Evolutionary conservation across 495 filamentous ascomycete genomes (phyloP).

Genomic region (Neurospora tetrasperma): DNA sequence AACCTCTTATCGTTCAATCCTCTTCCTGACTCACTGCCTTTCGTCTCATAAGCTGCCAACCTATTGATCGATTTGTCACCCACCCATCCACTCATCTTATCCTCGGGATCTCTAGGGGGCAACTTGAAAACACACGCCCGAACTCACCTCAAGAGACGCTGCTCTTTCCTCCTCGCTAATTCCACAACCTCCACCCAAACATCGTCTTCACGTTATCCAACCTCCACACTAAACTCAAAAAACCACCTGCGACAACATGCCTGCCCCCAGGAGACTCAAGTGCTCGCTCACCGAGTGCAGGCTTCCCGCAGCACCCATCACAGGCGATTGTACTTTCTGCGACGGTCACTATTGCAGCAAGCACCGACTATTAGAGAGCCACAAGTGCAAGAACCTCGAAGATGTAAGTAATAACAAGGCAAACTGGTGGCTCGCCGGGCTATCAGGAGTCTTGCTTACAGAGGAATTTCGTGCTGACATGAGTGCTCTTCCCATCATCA

Average conservation of each 20-base stretch:
- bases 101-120: not conserved
- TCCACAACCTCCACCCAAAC: conserved; percentile 10
- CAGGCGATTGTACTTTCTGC: conserved; percentile 95
- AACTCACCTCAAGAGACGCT: not conserved
- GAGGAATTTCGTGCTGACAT: conserved; percentile 24
- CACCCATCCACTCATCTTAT: conserved; percentile 8
- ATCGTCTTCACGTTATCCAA: conserved; percentile 5
- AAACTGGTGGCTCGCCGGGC: conserved; percentile 41
- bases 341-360: conserved; percentile 85
- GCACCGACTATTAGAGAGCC: conserved; percentile 86
- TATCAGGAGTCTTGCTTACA: conserved; percentile 27
- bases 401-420: conserved; percentile 46
- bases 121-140: not conserved
- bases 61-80: not conserved
- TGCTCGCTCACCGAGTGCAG: conserved; percentile 87
- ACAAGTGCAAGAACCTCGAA: conserved; percentile 88
- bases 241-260: conserved; percentile 37
- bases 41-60: not conserved
- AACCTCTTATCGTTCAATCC: not conserved
- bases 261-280: conserved; percentile 63
- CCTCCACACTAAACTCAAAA: not conserved
- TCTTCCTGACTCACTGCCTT: conserved; percentile 1
- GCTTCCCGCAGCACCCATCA: conserved; percentile 74
- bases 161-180: not conserved
- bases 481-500: conserved; percentile 18